Base-by-base conservation (phyloP, 2,329 filamentous ascomycete genomes). In the Neonectria faginata region DNA sequence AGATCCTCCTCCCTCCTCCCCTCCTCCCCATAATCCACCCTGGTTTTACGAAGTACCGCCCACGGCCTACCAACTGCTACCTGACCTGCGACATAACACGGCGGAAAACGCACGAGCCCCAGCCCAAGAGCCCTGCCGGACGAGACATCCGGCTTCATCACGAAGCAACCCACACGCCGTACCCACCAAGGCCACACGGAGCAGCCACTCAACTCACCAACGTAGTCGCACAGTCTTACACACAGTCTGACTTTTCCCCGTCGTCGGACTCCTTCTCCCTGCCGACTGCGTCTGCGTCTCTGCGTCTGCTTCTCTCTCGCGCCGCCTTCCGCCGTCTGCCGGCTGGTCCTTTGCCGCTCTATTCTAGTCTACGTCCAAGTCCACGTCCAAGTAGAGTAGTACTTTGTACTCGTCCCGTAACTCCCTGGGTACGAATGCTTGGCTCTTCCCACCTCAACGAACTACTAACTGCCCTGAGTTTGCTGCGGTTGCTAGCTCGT, bases 91-190 rank as follows among this genome's bases (percentile, higher is more conserved):
- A 59, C 60, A 59, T 39, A 55, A 59, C 60, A 60, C 44, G 50
- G 55, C 51, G 36, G 36, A 64, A 51, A 27, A 60, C 57, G 48
- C 51, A 64, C 61, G 56, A 59, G 61, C 61, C 45, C 44, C 12
- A 52, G 51, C 39, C 44, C 29, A 59, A 39, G 31, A 53, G 56
- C 60, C 56, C 55, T 63, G 55, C 60, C 56, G 56, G 54, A 52
- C 62, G 53, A 61, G 58, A 65, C 62, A 62, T 57, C 58, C 58
- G 54, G 39, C 57, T 52, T 52, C 39, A 57, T 57, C 62, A 64
- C 57, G 62, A 64, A 61, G 57, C 41, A 65, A 44, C 57, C 60
- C 54, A 57, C 39, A 52, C 42, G 47, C 42, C 41, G 60, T 57
- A 57, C 41, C 60, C 60, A 62, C 36, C 36, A 8, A 16, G 36